Conservation (phyloP, 805 yeast genomes). For the Isabelozyma gotoi region DNA sequence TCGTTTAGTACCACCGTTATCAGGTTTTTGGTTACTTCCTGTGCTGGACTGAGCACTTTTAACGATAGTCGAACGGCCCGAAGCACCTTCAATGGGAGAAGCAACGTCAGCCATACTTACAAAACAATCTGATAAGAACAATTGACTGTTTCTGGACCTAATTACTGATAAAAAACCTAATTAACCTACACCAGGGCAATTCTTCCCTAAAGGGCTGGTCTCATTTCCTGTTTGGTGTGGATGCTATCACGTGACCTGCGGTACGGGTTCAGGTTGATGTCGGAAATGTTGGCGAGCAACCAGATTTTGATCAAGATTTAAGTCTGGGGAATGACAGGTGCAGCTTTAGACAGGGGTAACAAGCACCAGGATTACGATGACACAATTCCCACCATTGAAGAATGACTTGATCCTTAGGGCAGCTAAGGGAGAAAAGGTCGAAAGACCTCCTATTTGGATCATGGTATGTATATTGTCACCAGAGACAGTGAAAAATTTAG, state of each 20-base stretch:
- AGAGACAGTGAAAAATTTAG: neutral
- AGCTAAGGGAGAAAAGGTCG: constrained; percentile 85
- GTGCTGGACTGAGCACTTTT: neutral
- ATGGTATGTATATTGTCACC: constrained; percentile 53
- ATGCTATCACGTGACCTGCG: neutral
- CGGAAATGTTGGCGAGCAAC: neutral
- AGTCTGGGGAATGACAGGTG: neutral
- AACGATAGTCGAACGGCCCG: constrained; percentile 8
- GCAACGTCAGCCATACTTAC: neutral
- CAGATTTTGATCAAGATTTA: neutral
- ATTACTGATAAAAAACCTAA: neutral
- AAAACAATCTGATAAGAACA: neutral
- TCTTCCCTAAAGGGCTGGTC: neutral
- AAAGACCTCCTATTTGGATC: constrained; percentile 97
- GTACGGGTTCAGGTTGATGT: neutral
- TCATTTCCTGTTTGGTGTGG: neutral
- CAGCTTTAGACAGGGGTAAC: neutral
- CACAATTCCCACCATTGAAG: constrained; percentile 69
- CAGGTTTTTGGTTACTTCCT: neutral
- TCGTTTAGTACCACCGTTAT: neutral
- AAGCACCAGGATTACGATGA: constrained; percentile 15
- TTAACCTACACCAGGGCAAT: neutral
- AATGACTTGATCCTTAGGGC: constrained; percentile 92
- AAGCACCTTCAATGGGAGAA: neutral
- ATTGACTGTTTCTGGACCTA: neutral